phyloP scores from a whole-genome alignment of 345 rosid genomes.

The Ceriops tagal region DNA sequence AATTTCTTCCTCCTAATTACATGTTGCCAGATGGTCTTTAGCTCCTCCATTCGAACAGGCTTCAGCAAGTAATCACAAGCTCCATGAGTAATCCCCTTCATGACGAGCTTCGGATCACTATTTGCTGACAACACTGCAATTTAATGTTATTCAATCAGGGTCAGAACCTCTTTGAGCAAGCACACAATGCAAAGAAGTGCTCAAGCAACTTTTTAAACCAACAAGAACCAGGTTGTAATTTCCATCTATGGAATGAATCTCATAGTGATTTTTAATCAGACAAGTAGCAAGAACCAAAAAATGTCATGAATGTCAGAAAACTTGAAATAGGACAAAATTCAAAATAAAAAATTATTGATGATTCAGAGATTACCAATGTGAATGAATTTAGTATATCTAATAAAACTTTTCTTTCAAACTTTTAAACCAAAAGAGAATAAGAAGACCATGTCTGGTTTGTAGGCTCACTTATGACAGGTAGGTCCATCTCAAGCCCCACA shows the following conservation, averaged over 20 bases:
- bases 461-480: constrained; percentile 72
- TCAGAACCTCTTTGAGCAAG: neutral
- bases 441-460: constrained; percentile 5
- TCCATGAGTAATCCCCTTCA: constrained; percentile 40
- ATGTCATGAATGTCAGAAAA: neutral
- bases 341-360: neutral
- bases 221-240: neutral
- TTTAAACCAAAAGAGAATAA: neutral
- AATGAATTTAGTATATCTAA: neutral
- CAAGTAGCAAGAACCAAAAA: neutral
- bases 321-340: neutral
- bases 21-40: constrained; percentile 36
- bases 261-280: neutral
- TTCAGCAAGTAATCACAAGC: constrained; percentile 38
- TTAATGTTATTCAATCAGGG: neutral
- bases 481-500: constrained; percentile 82
- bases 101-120: constrained; percentile 36
- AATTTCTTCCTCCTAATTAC: constrained; percentile 29
- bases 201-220: neutral
- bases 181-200: neutral
- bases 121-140: constrained; percentile 33
- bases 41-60: constrained; percentile 34
- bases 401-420: neutral
- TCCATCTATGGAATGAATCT: constrained; percentile 5
- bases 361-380: neutral